A percentile compares a stretch with the other conserved stretches of the same genome.
Evolutionary conservation across 345 rosid genomes (phyloP).

Genomic region (Eucalyptus grandis): DNA sequence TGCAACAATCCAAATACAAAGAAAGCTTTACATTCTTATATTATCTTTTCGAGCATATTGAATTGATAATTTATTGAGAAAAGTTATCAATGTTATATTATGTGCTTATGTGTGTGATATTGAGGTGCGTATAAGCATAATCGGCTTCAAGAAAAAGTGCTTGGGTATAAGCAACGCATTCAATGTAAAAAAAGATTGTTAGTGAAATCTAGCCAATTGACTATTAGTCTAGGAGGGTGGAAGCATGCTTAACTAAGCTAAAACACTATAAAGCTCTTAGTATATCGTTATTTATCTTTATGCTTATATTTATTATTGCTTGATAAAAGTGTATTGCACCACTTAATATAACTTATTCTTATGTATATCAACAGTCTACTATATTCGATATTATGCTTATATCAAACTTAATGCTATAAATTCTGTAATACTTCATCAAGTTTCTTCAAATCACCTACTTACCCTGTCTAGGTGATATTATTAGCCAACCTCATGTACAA

Average conservation of each 20-base stretch:
- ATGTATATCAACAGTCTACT: not conserved
- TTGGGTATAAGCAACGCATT: not conserved
- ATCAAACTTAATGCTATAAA: not conserved
- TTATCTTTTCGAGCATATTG: not conserved
- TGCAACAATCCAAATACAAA: not conserved
- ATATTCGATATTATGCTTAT: not conserved
- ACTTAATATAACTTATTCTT: not conserved
- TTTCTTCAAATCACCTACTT: not conserved
- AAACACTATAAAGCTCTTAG: not conserved
- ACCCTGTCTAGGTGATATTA: not conserved
- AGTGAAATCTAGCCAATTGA: not conserved
- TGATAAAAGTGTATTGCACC: not conserved
- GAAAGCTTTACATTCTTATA: not conserved
- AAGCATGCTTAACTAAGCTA: not conserved
- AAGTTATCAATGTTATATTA: not conserved
- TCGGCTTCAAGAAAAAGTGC: not conserved
- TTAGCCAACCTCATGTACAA: not conserved
- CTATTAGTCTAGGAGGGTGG: not conserved
- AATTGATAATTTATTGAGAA: not conserved
- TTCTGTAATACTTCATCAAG: fast-evolving
- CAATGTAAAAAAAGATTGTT: too few relatives aligned
- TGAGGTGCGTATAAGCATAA: not conserved
- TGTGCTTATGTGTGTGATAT: not conserved
- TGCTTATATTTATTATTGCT: not conserved
- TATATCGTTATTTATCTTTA: not conserved